phyloP scores from a whole-genome alignment of 225 moss, liverwort and hornwort genomes.

The Asterella californica region DNA sequence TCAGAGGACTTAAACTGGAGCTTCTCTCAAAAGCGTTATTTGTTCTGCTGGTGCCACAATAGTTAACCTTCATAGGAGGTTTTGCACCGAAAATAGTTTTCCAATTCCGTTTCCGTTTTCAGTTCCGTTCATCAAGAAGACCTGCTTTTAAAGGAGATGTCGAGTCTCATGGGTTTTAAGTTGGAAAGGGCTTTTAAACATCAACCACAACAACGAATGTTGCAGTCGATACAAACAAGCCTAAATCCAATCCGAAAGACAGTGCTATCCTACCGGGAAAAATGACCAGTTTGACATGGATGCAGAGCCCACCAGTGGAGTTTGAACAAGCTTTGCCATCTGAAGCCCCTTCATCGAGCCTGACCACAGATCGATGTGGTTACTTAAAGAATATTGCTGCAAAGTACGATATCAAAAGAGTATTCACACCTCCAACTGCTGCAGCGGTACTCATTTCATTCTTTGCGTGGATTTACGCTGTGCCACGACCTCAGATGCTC shows the following conservation, averaged over 20 bases:
- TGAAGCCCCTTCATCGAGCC: conserved; percentile 1
- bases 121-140: not conserved
- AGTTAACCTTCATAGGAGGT: not conserved
- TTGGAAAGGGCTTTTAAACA: not conserved
- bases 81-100: too few relatives aligned
- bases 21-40: not conserved
- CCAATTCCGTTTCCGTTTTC: not conserved
- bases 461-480: conserved; percentile 13
- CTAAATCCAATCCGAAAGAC: not conserved
- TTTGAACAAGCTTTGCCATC: not conserved
- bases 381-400: conserved; percentile 23
- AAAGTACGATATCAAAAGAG: conserved; percentile 43
- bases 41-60: not conserved
- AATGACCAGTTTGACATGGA: not conserved
- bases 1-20: not conserved
- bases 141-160: not conserved
- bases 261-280: not conserved
- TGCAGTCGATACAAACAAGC: not conserved
- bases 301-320: conserved; percentile 21
- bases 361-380: conserved; percentile 8
- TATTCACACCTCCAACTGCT: conserved; percentile 52
- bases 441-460: conserved; percentile 45
- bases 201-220: not conserved
- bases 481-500: not conserved
- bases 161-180: not conserved